These are phyloP conservation scores for Priceomyces medius DNA, from an alignment of 805 yeast species.

Conservation along the genomic window DNA sequence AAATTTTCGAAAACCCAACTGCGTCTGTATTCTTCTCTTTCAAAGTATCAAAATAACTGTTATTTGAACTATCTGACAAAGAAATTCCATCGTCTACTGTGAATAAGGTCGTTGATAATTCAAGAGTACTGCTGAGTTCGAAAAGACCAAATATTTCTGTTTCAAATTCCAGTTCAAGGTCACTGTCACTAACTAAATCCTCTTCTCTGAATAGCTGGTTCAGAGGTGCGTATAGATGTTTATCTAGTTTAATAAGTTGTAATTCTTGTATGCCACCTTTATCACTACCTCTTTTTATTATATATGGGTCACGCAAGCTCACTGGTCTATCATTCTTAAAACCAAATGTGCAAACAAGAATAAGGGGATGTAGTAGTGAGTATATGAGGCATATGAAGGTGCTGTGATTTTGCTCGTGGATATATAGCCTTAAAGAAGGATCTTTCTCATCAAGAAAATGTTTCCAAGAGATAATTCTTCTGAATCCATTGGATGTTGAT, in stretches of 20 bases:
- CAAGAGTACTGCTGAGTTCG: conserved; percentile 17
- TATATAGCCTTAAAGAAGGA: conserved; percentile 45
- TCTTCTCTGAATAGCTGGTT: conserved; percentile 7
- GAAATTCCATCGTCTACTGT: conserved; percentile 4
- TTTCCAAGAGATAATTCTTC: conserved; percentile 66
- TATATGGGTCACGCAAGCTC: conserved; percentile 33
- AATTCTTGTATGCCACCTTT: conserved; percentile 14
- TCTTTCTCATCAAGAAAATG: conserved; percentile 61
- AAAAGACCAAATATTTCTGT: conserved; percentile 13
- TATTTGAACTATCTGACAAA: background rate
- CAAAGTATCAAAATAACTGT: background rate
- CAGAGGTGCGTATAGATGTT: conserved; percentile 7
- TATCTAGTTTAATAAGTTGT: conserved; percentile 8
- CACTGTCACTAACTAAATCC: conserved; percentile 10
- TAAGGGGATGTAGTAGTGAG: conserved; percentile 28
- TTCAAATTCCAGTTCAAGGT: conserved; percentile 1
- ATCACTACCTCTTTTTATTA: conserved; percentile 11
- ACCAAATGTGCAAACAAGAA: conserved; percentile 34
- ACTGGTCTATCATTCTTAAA: conserved; percentile 23
- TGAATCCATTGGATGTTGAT: conserved; percentile 27
- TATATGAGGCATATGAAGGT: conserved; percentile 24
- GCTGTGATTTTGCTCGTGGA: conserved; percentile 22
- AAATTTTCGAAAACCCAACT: background rate
- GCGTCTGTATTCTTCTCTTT: background rate
- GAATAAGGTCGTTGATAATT: conserved; percentile 12